Evolutionary conservation across 306 rosid species (phyloP).

Genomic region (Castanea sativa): DNA sequence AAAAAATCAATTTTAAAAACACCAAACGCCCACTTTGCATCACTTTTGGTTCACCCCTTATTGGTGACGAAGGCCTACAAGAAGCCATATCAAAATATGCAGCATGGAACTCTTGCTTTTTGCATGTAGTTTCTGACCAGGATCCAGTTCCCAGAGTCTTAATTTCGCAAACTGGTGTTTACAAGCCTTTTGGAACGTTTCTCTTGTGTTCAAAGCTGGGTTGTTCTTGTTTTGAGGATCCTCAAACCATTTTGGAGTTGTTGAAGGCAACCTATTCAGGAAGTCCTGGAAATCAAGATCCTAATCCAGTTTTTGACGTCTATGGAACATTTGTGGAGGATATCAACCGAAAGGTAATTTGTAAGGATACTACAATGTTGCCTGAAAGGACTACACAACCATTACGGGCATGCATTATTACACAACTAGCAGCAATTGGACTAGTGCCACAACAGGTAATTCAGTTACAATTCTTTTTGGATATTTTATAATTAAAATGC

Average conservation of each 20-base stretch:
- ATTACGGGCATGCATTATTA: conserved; percentile 26
- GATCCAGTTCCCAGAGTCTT: conserved; percentile 46
- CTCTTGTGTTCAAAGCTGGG: conserved; percentile 44
- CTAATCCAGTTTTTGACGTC: neutral
- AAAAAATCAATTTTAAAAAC: conserved; percentile 13
- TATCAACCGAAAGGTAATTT: conserved; percentile 21
- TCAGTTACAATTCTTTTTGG: neutral
- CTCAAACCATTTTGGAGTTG: conserved; percentile 29
- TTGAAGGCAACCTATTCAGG: conserved; percentile 14
- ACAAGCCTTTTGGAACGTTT: conserved; percentile 67
- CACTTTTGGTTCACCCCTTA: conserved; percentile 71
- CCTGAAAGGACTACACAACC: neutral
- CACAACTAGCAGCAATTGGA: conserved; percentile 42
- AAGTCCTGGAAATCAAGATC: neutral
- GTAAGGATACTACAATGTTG: neutral
- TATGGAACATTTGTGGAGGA: conserved; percentile 37
- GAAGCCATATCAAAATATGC: conserved; percentile 38
- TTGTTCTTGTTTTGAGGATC: conserved; percentile 48
- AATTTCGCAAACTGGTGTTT: neutral
- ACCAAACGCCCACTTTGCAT: conserved; percentile 59
- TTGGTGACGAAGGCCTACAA: conserved; percentile 45
- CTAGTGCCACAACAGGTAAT: conserved; percentile 33
- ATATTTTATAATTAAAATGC: neutral
- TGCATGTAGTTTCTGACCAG: conserved; percentile 44
- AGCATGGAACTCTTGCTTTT: conserved; percentile 64